These are phyloP conservation scores for Sarocladium brachiariae DNA, from an alignment of 2,329 filamentous ascomycete genomes.

Conservation along the genomic window DNA sequence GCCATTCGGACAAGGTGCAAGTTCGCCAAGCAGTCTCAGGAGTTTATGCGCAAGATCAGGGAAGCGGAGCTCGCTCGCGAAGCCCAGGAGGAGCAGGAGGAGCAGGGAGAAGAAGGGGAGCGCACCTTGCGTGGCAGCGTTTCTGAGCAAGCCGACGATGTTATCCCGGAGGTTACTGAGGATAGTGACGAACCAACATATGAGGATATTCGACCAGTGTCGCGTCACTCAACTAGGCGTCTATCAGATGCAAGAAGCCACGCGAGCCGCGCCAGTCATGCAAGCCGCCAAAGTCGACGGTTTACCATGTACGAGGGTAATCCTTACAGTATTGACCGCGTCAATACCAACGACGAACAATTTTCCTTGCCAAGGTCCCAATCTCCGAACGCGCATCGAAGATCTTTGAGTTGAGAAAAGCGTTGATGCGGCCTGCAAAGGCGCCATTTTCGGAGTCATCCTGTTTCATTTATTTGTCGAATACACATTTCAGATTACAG, in stretches of 20 bases:
- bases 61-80: conserved; percentile 3
- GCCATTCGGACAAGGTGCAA: conserved; percentile 10
- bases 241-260: neutral
- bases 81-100: neutral
- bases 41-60: conserved; percentile 11
- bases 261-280: conserved; percentile 1
- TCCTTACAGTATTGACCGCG: conserved; percentile 2
- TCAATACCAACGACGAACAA: conserved; percentile 7
- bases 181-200: neutral
- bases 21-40: conserved; percentile 10
- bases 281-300: neutral
- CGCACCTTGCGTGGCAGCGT: neutral
- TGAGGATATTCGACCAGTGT: neutral
- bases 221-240: neutral
- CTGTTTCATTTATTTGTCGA: too few relatives aligned
- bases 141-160: neutral
- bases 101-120: neutral
- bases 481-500: too few relatives aligned
- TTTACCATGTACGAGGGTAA: conserved; percentile 5
- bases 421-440: too few relatives aligned
- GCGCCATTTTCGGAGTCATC: too few relatives aligned
- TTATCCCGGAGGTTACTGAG: neutral
- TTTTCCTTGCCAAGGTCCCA: neutral
- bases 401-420: too few relatives aligned
- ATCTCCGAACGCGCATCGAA: neutral